Base-by-base conservation (phyloP, 78 protist genomes). In the Planoprotostelium fungivorum region DNA sequence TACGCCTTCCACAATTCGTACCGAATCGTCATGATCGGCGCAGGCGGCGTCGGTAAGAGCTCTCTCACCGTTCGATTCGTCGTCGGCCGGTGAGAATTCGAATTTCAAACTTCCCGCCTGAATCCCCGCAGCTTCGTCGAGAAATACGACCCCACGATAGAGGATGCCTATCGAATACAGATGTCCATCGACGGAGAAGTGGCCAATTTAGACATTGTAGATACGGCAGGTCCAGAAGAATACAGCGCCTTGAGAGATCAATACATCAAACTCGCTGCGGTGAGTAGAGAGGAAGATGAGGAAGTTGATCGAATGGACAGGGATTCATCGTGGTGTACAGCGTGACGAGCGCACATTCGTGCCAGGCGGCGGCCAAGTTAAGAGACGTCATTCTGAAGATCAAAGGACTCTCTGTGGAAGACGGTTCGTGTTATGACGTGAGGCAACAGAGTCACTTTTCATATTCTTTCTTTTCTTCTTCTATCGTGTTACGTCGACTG, bases 171-270 rank as follows among this genome's bases (percentile, higher is more conserved):
- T 16, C 5, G 73, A 51, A 51, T 51, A 51, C 73, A 51, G 16
- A 16, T 51, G 16, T 16, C 73, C 73, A 51, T 51, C 73, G 73
- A 51, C 73, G 73, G 73, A 51, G 73, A 51, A 16, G 73, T 51
- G 73, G 73, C 73, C 73, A 51, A 51, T 51, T 93, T 96, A 28
- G 97, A 96, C 63, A 96, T 96, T 34, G 87, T 96, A 37, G 98
- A 96, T 91, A 96, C 98, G 29, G 99, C 98, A 23, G 99, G 98
- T 34, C 98, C 95, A 87, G 97, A 97, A 73, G 99, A 96, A 38
- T 96, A 91, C 73, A 36, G 88, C 5, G 93, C 98, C 1, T 94
- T 97, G 94, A 94, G 97, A 37, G 94, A 94, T 84, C 92, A 89
- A 86, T 37, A 51, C 73, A 51, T 51, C 73, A 51, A 16, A 51